Evolutionary conservation across 2,329 filamentous ascomycete species (phyloP), one percentile per base, ranked within the genome.

Genomic region (Penicillium frequentans): DNA sequence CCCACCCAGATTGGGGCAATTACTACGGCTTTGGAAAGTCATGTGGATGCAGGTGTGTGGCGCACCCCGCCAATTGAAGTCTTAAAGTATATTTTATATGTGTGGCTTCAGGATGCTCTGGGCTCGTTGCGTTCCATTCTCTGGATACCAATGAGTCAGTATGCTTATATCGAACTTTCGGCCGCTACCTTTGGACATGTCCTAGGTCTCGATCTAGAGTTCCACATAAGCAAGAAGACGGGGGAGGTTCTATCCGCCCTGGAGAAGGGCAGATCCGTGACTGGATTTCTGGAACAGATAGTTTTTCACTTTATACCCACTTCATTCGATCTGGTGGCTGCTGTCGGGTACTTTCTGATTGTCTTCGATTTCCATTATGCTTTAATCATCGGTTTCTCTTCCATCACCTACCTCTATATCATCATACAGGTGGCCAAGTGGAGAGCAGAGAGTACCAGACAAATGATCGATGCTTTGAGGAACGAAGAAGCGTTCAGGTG

Each of bases 121-220:
- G 91, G 92, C 9, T 93, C 91, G 1, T 68, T 90, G 33, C 85
- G 95, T 62, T 89, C 91, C 21, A 86, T 91, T 35, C 81, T 99
- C 35, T 99, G 95, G 95, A 95, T 99, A 50, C 93, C 95, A 0
- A 92, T 99, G 56, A 91, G 93, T 39, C 95, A 99, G 73, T 96
- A 98, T 74, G 96, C 93, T 0, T 99, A 97, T 76, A 89, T 91
- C 69, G 91, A 95, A 62, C 83, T 99, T 56, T 96, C 93, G 5
- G 95, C 95, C 2, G 93, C 95, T 14, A 91, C 93, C 10, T 98
- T 99, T 71, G 93, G 98, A 77, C 95, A 99, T 73, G 95, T 99
- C 24, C 95, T 98, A 75, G 88, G 89, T 50, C 86, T 99, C 33
- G 96, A 93, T 73, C 83, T 98, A 63, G 95, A 98, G 73, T 99